Conservation (phyloP, 31 red algal species). For the Pterothamnion heteromorphum region DNA sequence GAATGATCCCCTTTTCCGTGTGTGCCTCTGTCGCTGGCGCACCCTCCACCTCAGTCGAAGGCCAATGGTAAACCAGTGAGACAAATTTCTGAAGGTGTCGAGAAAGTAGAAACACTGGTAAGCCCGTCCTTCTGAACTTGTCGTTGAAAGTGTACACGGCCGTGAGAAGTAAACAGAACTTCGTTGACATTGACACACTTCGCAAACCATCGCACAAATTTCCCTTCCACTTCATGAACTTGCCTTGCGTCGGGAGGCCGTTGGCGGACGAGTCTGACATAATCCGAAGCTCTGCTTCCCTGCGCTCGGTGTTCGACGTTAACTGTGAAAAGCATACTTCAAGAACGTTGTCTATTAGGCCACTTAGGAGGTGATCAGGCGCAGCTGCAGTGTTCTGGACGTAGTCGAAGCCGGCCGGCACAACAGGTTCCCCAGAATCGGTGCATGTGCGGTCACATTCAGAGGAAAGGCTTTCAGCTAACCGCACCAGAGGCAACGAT, state of each 20-base stretch:
- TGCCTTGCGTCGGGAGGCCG: background rate
- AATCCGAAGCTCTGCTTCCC: background rate
- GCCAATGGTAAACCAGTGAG: background rate
- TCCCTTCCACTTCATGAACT: background rate
- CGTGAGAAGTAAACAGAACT: background rate
- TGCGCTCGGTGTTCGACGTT: background rate
- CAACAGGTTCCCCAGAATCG: background rate
- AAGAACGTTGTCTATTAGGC: background rate
- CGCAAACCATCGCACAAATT: background rate
- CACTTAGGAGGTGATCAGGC: background rate
- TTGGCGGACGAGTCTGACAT: background rate
- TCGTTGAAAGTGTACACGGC: background rate
- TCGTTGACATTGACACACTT: background rate
- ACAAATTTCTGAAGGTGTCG: background rate
- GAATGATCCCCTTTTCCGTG: background rate
- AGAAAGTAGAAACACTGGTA: background rate
- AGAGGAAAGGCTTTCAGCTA: too few relatives aligned
- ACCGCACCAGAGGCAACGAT: too few relatives aligned
- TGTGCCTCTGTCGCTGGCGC: background rate
- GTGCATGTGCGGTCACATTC: too few relatives aligned
- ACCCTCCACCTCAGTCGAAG: background rate
- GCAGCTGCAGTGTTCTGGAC: background rate
- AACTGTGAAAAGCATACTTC: background rate
- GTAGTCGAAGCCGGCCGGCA: background rate
- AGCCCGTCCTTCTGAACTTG: background rate